A percentile compares a stretch with the other conserved stretches of the same genome.
phyloP scores from a whole-genome alignment of 768 basidiomycete species.

The Butyriboletus loyo region DNA sequence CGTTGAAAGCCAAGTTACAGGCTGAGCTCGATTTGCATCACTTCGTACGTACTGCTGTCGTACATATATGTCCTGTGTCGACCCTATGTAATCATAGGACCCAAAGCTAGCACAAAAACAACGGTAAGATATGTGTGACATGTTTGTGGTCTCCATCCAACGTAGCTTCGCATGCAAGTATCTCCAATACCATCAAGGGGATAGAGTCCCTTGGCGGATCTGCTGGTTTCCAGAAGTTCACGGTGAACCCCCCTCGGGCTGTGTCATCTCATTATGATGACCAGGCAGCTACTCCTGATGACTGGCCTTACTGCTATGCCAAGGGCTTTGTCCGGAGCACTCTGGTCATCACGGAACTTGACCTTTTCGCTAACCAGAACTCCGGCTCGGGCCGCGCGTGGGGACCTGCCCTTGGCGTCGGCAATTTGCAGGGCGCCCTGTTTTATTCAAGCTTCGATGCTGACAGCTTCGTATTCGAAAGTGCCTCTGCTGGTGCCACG shows the following conservation, averaged over 20 bases:
- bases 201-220: constrained; percentile 4
- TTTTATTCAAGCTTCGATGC: background rate
- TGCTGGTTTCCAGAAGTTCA: background rate
- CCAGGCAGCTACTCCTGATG: background rate
- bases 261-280: background rate
- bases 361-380: background rate
- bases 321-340: background rate
- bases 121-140: background rate
- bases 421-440: background rate
- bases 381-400: background rate
- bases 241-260: background rate
- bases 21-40: background rate
- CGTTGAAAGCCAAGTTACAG: background rate
- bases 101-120: background rate
- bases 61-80: background rate
- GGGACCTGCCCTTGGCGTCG: background rate
- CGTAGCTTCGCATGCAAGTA: background rate
- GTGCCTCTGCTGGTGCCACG: background rate
- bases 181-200: background rate
- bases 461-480: background rate
- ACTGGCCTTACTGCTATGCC: background rate
- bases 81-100: background rate
- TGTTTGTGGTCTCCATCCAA: background rate
- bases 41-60: background rate
- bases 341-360: background rate